Evolutionary conservation across 306 rosid species (phyloP).

Genomic region (Canavalia gladiata): DNA sequence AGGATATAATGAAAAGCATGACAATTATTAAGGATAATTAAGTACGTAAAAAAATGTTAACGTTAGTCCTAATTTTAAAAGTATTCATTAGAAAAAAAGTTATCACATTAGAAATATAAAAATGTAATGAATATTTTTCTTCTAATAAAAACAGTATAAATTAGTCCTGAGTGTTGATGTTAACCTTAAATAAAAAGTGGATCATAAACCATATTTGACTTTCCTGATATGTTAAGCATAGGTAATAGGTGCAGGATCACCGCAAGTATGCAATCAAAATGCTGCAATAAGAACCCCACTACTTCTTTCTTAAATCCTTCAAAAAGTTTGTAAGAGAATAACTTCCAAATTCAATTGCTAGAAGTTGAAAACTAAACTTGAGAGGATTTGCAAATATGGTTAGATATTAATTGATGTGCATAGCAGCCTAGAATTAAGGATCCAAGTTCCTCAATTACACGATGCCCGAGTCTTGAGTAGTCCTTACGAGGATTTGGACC

Average conservation of each 20-base stretch:
- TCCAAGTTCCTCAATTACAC: conserved; percentile 8
- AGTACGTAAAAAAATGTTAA: too few relatives aligned
- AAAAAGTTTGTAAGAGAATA: background rate
- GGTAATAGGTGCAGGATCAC: conserved; percentile 13
- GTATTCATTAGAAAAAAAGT: too few relatives aligned
- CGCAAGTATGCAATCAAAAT: conserved; percentile 5
- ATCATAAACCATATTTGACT: background rate
- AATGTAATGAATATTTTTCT: too few relatives aligned
- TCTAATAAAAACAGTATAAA: too few relatives aligned
- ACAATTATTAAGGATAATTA: background rate
- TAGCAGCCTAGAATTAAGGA: conserved; percentile 23
- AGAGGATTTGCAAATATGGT: conserved; percentile 14
- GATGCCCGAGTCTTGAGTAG: conserved; percentile 32
- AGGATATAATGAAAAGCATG: background rate
- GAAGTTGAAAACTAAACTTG: conserved; percentile 26
- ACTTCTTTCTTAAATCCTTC: background rate
- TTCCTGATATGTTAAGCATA: conserved; percentile 3
- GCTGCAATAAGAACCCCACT: too few relatives aligned
- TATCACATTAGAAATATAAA: too few relatives aligned
- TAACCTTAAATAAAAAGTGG: background rate
- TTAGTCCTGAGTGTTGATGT: too few relatives aligned
- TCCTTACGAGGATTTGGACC: conserved; percentile 34
- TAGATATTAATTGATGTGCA: background rate
- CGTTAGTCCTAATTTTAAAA: too few relatives aligned
- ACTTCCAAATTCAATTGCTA: conserved; percentile 5